Conservation (phyloP, 768 basidiomycete species). For the Tricholoma sp. region DNA sequence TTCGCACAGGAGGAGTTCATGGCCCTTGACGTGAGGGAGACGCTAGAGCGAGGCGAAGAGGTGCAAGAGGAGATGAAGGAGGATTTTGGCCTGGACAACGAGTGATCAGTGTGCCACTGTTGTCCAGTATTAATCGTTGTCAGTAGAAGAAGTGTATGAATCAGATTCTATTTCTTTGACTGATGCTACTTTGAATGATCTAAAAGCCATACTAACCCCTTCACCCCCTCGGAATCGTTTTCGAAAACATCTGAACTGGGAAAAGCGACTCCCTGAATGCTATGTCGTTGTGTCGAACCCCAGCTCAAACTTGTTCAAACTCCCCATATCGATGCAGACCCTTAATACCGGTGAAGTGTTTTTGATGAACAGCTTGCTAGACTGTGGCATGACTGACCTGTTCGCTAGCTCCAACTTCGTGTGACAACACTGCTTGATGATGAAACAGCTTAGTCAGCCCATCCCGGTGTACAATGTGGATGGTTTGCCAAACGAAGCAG, state of each 20-base stretch:
- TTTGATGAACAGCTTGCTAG: background rate
- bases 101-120: too few relatives aligned
- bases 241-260: background rate
- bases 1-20: too few relatives aligned
- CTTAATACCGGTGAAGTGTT: background rate
- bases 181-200: background rate
- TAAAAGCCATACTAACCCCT: background rate
- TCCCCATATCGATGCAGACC: background rate
- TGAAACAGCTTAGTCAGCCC: conserved; percentile 1
- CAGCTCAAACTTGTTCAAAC: background rate
- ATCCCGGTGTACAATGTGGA: conserved; percentile 20
- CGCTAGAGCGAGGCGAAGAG: too few relatives aligned
- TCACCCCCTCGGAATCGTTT: background rate
- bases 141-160: background rate
- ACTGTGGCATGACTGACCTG: background rate
- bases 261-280: background rate
- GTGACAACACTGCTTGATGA: background rate
- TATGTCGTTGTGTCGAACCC: background rate
- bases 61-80: too few relatives aligned
- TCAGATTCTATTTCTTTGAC: background rate
- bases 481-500: conserved; percentile 11
- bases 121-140: background rate
- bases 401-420: background rate
- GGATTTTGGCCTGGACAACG: too few relatives aligned
- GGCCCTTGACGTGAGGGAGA: too few relatives aligned